Conservation (phyloP, 306 rosid genomes). For the apple (Malus domestica) region DNA sequence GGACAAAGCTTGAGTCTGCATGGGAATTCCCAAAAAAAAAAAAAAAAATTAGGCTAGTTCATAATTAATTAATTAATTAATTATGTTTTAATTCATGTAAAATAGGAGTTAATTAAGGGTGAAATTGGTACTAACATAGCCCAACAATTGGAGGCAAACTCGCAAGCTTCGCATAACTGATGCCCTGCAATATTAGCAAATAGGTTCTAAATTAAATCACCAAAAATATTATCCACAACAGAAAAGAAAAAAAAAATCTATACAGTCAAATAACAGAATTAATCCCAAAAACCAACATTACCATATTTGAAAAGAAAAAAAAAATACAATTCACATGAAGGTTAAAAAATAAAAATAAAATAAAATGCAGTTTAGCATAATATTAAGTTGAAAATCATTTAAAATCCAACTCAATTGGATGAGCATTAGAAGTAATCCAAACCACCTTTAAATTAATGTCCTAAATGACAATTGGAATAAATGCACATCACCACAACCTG, state of each 20-base stretch:
- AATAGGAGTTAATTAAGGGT: neutral
- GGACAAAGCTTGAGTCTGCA: constrained; percentile 98
- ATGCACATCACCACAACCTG: neutral
- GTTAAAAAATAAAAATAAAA: neutral
- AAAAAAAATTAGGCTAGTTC: neutral
- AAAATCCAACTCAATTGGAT: neutral
- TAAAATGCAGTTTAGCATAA: neutral
- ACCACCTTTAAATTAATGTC: neutral
- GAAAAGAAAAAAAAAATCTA: too few species aligned
- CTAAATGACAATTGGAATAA: neutral
- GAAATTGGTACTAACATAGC: constrained; percentile 54
- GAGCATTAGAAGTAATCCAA: neutral
- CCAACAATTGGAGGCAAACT: constrained; percentile 93
- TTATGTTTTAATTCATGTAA: neutral
- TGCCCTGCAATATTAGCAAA: constrained; percentile 54
- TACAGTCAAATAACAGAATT: too few species aligned
- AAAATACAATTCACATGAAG: neutral
- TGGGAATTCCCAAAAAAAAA: neutral
- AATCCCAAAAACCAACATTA: neutral
- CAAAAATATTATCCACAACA: neutral
- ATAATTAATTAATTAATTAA: neutral
- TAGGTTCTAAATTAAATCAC: neutral
- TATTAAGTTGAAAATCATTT: neutral
- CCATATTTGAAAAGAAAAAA: neutral
- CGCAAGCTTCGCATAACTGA: constrained; percentile 98